Percentiles rank a stretch among this genome's conserved stretches.
phyloP scores from a whole-genome alignment of 257 asterid genomes.

The Rehmannia glutinosa region DNA sequence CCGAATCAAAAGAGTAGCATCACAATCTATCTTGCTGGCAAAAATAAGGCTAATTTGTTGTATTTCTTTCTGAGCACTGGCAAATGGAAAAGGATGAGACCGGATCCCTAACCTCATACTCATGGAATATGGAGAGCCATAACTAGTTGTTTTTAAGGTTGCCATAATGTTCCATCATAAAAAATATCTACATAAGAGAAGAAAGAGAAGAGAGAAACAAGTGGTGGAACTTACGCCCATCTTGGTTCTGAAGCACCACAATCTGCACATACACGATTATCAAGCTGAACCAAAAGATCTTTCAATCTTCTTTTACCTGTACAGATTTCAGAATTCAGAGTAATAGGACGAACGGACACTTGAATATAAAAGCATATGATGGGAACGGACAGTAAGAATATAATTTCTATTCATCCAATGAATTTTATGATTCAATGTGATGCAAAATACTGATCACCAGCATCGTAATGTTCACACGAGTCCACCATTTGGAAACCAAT shows the following conservation, averaged over 20 bases:
- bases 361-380: background rate
- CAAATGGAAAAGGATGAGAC: no score
- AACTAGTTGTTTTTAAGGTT: background rate
- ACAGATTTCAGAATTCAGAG: background rate
- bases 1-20: background rate
- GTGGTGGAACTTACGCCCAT: conserved; percentile 89
- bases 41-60: background rate
- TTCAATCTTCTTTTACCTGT: conserved; percentile 88
- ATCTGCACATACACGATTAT: conserved; percentile 90
- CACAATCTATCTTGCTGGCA: no score
- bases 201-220: background rate
- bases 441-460: background rate
- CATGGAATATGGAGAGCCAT: background rate
- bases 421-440: background rate
- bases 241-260: conserved; percentile 93
- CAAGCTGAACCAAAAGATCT: conserved; percentile 65
- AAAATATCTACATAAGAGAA: background rate
- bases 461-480: no score
- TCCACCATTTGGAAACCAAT: no score
- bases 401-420: background rate
- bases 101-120: no score
- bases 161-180: background rate
- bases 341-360: background rate
- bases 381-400: background rate
- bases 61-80: background rate